Evolutionary conservation across 2,329 filamentous ascomycete species (phyloP), one percentile per base, ranked within the genome.

Genomic region (Epichloe gansuensis): DNA sequence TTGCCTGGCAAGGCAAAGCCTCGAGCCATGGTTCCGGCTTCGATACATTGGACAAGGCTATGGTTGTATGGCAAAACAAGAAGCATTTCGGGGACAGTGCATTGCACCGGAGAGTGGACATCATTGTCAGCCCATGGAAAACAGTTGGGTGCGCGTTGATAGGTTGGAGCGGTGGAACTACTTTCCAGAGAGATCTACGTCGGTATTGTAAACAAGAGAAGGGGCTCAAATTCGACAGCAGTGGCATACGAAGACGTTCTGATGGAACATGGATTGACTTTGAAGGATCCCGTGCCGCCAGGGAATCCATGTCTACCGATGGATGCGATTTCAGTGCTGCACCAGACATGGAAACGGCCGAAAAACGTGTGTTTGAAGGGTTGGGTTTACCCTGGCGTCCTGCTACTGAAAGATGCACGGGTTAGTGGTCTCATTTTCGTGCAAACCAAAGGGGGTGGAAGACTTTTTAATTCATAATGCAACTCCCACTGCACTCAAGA

Each of bases 131-230:
- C 23, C 89, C 90, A 0, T 96, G 91, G 87, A 84, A 82, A 52
- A 95, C 89, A 0, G 82, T 87, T 0, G 91, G 93, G 0, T 96
- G 89, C 59, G 91, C 90, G 0, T 76, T 97, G 4, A 70, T 91
- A 17, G 90, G 89, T 2, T 97, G 91, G 93, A 85, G 80, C 15
- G 87, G 89, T 1, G 91, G 83, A 1, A 95, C 84, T 0, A 96
- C 89, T 0, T 97, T 96, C 59, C 81, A 96, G 71, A 75, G 91
- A 25, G 93, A 97, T 65, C 65, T 97, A 51, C 74, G 91, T 41
- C 73, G 84, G 36, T 95, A 91, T 67, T 88, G 84, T 55, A 90
- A 87, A 66, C 75, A 81, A 39, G 74, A 77, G 53, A 82, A 79
- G 60, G 74, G 74, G 0, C 84, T 88, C 75, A 95, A 93, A 65